These are phyloP conservation scores for Neurospora sp. DNA, from an alignment of 495 filamentous ascomycete genomes.

Conservation along the genomic window DNA sequence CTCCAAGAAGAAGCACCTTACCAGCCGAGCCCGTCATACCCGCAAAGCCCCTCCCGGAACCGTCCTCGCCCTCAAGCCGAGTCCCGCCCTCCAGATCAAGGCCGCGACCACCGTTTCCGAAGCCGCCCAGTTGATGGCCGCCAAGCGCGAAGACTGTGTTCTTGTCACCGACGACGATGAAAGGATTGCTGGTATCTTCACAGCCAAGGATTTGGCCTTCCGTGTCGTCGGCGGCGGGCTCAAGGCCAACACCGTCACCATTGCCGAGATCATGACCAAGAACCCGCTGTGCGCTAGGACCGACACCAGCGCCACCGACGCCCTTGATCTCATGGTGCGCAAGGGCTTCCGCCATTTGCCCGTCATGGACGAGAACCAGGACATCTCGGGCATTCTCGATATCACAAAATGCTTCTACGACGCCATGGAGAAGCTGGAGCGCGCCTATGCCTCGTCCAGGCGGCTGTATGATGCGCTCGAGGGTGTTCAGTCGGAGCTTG, in stretches of 20 bases:
- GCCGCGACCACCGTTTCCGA: constrained; percentile 88
- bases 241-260: constrained; percentile 81
- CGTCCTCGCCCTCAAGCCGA: constrained; percentile 88
- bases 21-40: constrained; percentile 64
- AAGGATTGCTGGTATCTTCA: constrained; percentile 96
- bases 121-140: constrained; percentile 96
- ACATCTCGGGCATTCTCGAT: constrained; percentile 95
- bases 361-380: constrained; percentile 99
- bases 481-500: constrained; percentile 96
- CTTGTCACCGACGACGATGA: constrained; percentile 98
- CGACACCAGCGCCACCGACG: constrained; percentile 96
- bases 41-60: constrained; percentile 93
- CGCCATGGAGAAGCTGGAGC: constrained; percentile 98
- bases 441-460: constrained; percentile 90
- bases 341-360: constrained; percentile 97
- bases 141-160: constrained; percentile 98
- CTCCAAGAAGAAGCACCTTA: constrained; percentile 85
- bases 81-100: constrained; percentile 95
- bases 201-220: constrained; percentile 96
- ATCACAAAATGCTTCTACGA: constrained; percentile 99
- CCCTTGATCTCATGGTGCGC: constrained; percentile 92
- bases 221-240: constrained; percentile 89
- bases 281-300: constrained; percentile 95
- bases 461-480: constrained; percentile 96
- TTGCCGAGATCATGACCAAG: constrained; percentile 99